phyloP scores from a whole-genome alignment of 1,284 basidiomycete genomes.

The Cutaneotrichosporon spelunceum region DNA sequence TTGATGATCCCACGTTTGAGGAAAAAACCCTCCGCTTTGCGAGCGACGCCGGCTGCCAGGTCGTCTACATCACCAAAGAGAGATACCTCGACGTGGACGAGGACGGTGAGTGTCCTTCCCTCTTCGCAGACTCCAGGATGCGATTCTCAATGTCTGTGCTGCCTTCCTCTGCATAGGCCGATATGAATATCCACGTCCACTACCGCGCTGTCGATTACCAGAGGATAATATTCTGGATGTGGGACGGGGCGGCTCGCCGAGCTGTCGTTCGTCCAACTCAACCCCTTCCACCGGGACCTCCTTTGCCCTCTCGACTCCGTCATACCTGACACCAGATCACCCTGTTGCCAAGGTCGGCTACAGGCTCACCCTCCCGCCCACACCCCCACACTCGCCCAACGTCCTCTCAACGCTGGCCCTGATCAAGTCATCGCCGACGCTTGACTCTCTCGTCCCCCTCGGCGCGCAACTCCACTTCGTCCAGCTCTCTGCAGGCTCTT shows the following conservation, averaged over 20 bases:
- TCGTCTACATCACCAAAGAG: constrained; percentile 49
- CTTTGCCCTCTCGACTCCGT: too few relatives aligned
- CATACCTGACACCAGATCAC: constrained; percentile 26
- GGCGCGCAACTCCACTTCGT: constrained; percentile 86
- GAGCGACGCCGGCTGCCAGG: constrained; percentile 44
- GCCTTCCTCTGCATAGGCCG: too few relatives aligned
- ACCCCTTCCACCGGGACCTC: too few relatives aligned
- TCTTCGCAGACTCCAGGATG: not conserved
- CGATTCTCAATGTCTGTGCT: too few relatives aligned
- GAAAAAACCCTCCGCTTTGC: constrained; percentile 49
- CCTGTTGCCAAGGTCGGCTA: constrained; percentile 36
- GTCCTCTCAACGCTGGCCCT: constrained; percentile 85
- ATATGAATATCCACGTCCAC: too few relatives aligned
- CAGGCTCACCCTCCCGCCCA: constrained; percentile 49
- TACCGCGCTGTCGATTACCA: too few relatives aligned
- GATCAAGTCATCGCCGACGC: constrained; percentile 82
- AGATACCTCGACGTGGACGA: constrained; percentile 38
- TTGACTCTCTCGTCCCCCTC: constrained; percentile 75
- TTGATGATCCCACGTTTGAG: constrained; percentile 46
- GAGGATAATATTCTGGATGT: too few relatives aligned
- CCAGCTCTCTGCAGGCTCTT: constrained; percentile 61
- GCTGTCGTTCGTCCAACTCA: too few relatives aligned
- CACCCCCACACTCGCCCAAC: constrained; percentile 61
- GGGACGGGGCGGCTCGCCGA: too few relatives aligned
- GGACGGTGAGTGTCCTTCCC: constrained; percentile 28